Evolutionary conservation across 2,329 filamentous ascomycete genomes (phyloP), one percentile per base, ranked within the genome.

Genomic region (Scytalidium lignicola): DNA sequence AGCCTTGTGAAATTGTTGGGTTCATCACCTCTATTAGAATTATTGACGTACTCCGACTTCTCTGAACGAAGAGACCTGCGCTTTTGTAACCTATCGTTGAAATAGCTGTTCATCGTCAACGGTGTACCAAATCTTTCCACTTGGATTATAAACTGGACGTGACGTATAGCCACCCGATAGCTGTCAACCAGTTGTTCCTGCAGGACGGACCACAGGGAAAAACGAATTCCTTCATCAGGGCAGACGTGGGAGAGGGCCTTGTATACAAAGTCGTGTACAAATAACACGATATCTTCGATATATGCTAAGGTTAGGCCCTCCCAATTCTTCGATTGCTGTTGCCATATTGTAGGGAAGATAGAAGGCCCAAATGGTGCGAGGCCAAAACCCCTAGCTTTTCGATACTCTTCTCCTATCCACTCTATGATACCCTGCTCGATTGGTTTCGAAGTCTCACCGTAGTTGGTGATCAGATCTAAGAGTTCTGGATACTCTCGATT

Each of bases 81-180:
- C 19, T 43, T 44, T 17, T 48, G 3, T 10, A 50, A 20, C 2
- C 48, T 71, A 3, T 71, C 64, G 52, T 67, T 74, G 60, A 83
- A 83, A 48, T 73, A 73, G 39, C 74, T 70, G 51, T 83, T 79
- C 41, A 73, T 59, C 0, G 81, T 85, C 18, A 67, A 63, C 0
- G 74, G 74, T 1, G 60, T 70, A 1, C 69, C 68, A 0, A 63
- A 57, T 2, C 71, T 61, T 59, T 85, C 80, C 2, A 81, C 70
- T 1, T 67, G 41, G 0, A 86, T 58, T 0, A 86, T 65, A 26
- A 79, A 80, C 0, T 62, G 52, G 0, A 73, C 67, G 15, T 83
- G 74, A 0, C 72, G 51, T 29, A 81, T 68, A 0, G 78, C 76
- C 0, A 53, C 60, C 2, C 62, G 52, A 53, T 85, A 85, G 0